Evolutionary conservation across 2,329 filamentous ascomycete species (phyloP), one percentile per base, ranked within the genome.

Genomic region (Aspergillus viridinutans): DNA sequence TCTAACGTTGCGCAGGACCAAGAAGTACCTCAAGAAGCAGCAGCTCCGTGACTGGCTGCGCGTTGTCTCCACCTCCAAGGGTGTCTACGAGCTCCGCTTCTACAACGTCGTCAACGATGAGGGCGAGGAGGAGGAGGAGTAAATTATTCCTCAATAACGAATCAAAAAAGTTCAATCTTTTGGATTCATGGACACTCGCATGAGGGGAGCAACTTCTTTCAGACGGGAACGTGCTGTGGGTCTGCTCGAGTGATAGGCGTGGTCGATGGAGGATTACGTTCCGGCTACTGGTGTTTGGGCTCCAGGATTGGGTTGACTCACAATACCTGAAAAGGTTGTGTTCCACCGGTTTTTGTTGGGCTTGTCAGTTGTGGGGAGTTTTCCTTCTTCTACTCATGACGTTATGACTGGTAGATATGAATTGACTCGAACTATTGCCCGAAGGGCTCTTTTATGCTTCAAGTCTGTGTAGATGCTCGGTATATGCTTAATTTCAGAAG

Each of bases 1-100:
- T 17, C 57, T 56, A 32, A 56, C 32, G 1, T 45, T 4, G 23
- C 35, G 47, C 68, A 96, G 91, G 79, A 99, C 94, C 80, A 99
- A 99, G 91, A 99, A 99, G 87, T 99, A 96, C 89, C 89, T 99
- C 81, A 99, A 99, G 92, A 99, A 99, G 90, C 91, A 97, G 86
- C 93, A 97, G 87, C 90, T 99, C 78, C 91, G 94, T 83, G 94
- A 99, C 86, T 99, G 94, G 94, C 90, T 99, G 76, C 92, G 94
- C 74, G 93, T 99, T 72, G 94, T 99, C 76, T 95, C 92, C 71
- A 97, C 93, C 78, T 92, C 90, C 79, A 93, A 93, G 84, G 93
- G 94, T 77, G 92, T 97, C 68, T 99, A 99, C 85, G 92, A 97
- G 86, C 89, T 99, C 81, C 92, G 96, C 85, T 99, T 99, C 92